Conservation (phyloP, 768 basidiomycete genomes). For the Rhodotorula babjevae region DNA sequence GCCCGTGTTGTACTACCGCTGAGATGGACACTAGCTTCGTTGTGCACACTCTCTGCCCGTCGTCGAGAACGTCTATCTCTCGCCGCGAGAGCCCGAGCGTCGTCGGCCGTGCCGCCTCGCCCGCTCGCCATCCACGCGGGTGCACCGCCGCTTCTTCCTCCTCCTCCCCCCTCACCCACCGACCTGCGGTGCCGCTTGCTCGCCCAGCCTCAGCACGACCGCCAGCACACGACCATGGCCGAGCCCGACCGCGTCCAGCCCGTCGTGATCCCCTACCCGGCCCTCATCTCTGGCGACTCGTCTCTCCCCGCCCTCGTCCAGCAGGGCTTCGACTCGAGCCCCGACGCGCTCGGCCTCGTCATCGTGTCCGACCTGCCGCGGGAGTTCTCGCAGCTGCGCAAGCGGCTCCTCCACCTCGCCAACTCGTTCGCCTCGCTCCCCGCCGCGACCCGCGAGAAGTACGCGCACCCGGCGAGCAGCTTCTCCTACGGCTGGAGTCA, state of each 20-base stretch:
- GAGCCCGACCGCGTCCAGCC: conserved; percentile 36
- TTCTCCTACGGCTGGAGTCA: conserved; percentile 93
- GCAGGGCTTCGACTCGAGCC: conserved; percentile 70
- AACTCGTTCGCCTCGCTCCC: conserved; percentile 71
- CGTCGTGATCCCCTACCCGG: conserved; percentile 61
- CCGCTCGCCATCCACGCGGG: no score
- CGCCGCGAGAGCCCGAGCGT: no score
- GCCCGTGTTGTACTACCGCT: no score
- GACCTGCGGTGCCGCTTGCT: no score
- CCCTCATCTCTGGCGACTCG: conserved; percentile 56
- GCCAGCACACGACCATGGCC: background rate
- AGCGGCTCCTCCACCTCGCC: conserved; percentile 65
- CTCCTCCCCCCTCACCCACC: no score
- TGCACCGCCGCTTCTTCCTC: no score
- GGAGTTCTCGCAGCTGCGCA: conserved; percentile 60
- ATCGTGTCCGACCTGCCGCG: conserved; percentile 74
- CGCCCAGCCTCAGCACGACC: no score
- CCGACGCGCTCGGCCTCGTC: conserved; percentile 72
- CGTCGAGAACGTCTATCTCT: no score
- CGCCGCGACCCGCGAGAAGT: conserved; percentile 63
- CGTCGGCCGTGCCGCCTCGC: no score
- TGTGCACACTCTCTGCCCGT: no score
- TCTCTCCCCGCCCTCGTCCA: conserved; percentile 60
- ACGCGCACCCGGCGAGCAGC: conserved; percentile 60
- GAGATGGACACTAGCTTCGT: no score